A percentile compares a stretch with the other conserved stretches of the same genome.
These are phyloP conservation scores for Salvia splendens DNA, from an alignment of 257 asterid genomes.

Conservation along the genomic window DNA sequence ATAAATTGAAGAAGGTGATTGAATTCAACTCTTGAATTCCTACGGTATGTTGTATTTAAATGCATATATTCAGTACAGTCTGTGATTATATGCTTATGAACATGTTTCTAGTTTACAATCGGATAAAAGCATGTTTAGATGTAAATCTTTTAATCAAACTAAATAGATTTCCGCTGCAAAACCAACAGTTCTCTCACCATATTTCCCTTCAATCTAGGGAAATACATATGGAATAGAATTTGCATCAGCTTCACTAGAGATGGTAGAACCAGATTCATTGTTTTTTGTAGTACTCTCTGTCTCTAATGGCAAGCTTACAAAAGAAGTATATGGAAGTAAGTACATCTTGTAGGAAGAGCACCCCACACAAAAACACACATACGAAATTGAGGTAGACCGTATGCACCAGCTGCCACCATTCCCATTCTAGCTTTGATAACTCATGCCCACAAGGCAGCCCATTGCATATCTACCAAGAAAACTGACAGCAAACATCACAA, in stretches of 20 bases:
- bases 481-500: conserved; percentile 59
- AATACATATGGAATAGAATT: conserved; percentile 8
- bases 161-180: too few species aligned
- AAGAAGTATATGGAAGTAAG: conserved; percentile 41
- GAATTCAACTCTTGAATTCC: too few species aligned
- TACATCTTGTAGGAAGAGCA: conserved; percentile 73
- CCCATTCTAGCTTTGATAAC: conserved; percentile 79
- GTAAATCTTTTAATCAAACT: too few species aligned
- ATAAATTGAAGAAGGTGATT: too few species aligned
- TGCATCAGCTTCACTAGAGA: neutral
- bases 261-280: too few species aligned
- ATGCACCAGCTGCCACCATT: conserved; percentile 85
- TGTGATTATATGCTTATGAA: too few species aligned
- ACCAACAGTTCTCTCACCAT: conserved; percentile 38
- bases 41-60: too few species aligned
- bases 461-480: conserved; percentile 78
- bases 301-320: too few species aligned
- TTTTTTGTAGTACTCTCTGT: too few species aligned
- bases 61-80: too few species aligned
- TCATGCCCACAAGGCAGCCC: conserved; percentile 62
- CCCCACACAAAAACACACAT: conserved; percentile 87
- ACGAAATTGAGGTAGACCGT: conserved; percentile 82
- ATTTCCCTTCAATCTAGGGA: conserved; percentile 16
- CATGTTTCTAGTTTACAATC: too few species aligned
- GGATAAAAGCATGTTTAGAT: too few species aligned